Base-by-base conservation (phyloP, 345 rosid genomes). In the Linum usitatissimum region DNA sequence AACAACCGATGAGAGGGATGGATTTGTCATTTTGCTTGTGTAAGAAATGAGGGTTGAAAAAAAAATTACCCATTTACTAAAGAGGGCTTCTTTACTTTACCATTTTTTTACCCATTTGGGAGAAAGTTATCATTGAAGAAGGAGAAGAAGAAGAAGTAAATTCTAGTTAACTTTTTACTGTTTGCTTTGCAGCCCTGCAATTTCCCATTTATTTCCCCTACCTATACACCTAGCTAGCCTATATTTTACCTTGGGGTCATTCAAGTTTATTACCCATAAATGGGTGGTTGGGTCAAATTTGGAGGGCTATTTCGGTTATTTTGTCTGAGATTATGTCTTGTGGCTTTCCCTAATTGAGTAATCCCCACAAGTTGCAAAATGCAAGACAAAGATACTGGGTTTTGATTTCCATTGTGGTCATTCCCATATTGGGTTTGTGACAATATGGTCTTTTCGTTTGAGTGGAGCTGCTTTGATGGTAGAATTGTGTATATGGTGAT, bases 271-370 rank as follows among this genome's bases (percentile, higher is more conserved):
- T 60, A 45, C 15, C 62, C 30, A 12, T 49, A 39, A 57, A 42
- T 20, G 4, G 42, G 6, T 8, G 9, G 12, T 5, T 6, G 38
- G 1, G 53, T 6, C 14, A 4, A 9, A 10, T 23, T 53, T 9
- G 61, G 38, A 55, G 19, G n/a, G 14, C 13, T 30, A 21, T 9
- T 51, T 57, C 60, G 13, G 30, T 59, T 55, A 18, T 51, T 38
- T 59, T 42, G 28, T 12, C 19, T 34, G 54, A 38, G 62, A 18
- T 64, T 61, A 59, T 64, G 28, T 55, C 67, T 30, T 56, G 12
- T 21, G 68, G 2, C 13, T 45, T 62, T 61, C 64, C 78, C 48
- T 18, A 60, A 66, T 64, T 9, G 74, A 70, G 73, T 67, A 70
- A 68, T 60, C 61, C 8, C 39, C 39, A 21, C 59, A 56, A 60